Percentiles rank a stretch among this genome's conserved stretches.
Evolutionary conservation across 768 basidiomycete genomes (phyloP).

Genomic region (Podaxis mareebaensis): DNA sequence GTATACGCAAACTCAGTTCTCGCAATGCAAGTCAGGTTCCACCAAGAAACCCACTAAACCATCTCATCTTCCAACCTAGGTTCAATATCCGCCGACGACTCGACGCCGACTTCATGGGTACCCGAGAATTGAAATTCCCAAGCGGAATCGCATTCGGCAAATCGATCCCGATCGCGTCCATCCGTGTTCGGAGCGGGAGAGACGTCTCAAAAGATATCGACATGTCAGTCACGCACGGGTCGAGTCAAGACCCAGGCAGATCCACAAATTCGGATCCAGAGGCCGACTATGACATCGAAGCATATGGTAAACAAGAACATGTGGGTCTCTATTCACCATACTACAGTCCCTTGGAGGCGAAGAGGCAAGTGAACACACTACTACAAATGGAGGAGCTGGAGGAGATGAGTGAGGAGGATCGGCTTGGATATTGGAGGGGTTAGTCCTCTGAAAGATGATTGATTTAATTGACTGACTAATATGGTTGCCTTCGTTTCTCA

Average conservation of each 20-base stretch:
- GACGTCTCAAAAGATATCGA: background rate
- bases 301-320: background rate
- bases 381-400: background rate
- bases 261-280: background rate
- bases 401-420: background rate
- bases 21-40: slow-evolving; percentile 18
- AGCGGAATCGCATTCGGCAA: background rate
- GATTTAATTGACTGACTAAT: background rate
- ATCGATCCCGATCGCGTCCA: background rate
- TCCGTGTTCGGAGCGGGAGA: background rate
- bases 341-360: slow-evolving; percentile 1
- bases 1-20: slow-evolving; percentile 24
- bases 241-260: background rate
- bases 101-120: background rate
- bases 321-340: slow-evolving; percentile 2
- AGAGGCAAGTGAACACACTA: background rate
- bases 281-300: slow-evolving; percentile 1
- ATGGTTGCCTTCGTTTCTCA: background rate
- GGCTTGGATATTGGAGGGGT: background rate
- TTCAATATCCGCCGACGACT: background rate
- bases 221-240: background rate
- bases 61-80: background rate
- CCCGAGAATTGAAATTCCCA: background rate
- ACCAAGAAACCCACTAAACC: background rate
- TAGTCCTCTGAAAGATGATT: background rate